Conservation (phyloP, 495 filamentous ascomycete genomes). For the Lichina pygmaea region DNA sequence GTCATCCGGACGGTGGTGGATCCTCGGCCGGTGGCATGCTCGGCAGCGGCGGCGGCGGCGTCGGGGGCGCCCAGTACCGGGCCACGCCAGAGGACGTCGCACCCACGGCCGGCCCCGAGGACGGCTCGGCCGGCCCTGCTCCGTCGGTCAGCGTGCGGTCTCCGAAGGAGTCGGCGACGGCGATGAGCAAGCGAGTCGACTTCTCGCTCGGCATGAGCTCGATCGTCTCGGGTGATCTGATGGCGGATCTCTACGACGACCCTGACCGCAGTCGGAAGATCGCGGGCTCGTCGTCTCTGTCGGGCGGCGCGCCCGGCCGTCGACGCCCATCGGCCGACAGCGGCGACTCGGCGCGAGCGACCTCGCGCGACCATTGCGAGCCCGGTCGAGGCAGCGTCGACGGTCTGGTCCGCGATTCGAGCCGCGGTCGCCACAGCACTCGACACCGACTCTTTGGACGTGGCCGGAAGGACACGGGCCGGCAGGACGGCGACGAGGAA, state of each 20-base stretch:
- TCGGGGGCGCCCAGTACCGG: background rate
- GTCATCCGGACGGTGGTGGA: background rate
- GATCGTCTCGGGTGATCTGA: slow-evolving; percentile 28
- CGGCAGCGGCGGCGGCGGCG: too few relatives aligned
- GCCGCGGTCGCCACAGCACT: background rate
- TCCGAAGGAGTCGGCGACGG: slow-evolving; percentile 25
- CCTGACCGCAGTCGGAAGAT: background rate
- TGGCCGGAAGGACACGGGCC: background rate
- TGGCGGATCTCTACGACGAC: slow-evolving; percentile 43
- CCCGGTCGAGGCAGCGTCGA: background rate
- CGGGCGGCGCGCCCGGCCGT: too few relatives aligned
- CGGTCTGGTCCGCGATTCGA: background rate
- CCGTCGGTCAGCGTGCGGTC: slow-evolving; percentile 24
- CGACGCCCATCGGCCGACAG: background rate
- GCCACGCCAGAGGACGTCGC: background rate
- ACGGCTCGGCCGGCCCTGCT: slow-evolving; percentile 9
- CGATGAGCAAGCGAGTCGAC: slow-evolving; percentile 38
- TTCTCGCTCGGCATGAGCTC: slow-evolving; percentile 47
- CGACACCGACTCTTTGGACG: background rate
- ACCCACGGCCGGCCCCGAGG: background rate
- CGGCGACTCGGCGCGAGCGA: background rate
- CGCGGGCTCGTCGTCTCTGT: background rate
- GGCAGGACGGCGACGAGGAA: background rate
- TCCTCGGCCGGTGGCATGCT: background rate
- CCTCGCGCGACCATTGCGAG: background rate